Evolutionary conservation across 2,329 filamentous ascomycete genomes (phyloP).

Genomic region (Ophiostoma montium): DNA sequence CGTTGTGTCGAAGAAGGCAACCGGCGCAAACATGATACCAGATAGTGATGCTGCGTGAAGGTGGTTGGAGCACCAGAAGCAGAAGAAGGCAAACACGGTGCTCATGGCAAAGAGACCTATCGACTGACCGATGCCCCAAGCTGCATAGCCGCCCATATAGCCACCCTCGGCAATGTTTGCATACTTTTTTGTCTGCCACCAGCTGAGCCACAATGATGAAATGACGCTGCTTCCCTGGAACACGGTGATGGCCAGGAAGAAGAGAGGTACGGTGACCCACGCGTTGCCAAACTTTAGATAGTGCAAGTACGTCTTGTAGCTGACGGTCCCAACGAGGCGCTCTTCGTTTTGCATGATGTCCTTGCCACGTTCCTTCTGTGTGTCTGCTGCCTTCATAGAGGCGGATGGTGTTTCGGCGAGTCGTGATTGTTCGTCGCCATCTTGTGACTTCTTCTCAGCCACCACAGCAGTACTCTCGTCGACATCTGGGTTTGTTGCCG

Average conservation of each 20-base stretch:
- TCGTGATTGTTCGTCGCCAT: too few relatives aligned
- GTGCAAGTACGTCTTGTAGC: conserved; percentile 46
- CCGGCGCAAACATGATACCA: conserved; percentile 56
- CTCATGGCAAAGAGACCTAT: conserved; percentile 48
- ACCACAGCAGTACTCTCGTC: too few relatives aligned
- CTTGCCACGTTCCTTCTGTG: conserved; percentile 6
- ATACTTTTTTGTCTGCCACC: conserved; percentile 48
- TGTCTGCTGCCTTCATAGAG: background rate
- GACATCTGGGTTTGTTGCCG: too few relatives aligned
- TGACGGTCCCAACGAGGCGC: conserved; percentile 44
- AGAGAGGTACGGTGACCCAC: conserved; percentile 38
- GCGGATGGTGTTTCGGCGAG: background rate
- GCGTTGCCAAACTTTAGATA: conserved; percentile 49
- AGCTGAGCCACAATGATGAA: conserved; percentile 54
- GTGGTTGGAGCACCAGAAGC: conserved; percentile 34
- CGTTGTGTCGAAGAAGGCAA: conserved; percentile 95
- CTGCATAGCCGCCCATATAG: conserved; percentile 46
- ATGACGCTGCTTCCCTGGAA: conserved; percentile 49
- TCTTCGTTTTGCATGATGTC: conserved; percentile 41
- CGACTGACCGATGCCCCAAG: conserved; percentile 39
- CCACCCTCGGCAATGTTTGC: conserved; percentile 20
- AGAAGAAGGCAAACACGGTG: conserved; percentile 31
- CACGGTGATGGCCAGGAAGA: conserved; percentile 35
- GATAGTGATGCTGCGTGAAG: conserved; percentile 13
- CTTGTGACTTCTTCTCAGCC: too few relatives aligned